Base-by-base conservation (phyloP, 2,329 filamentous ascomycete genomes). In the Paecilomyces sp. region DNA sequence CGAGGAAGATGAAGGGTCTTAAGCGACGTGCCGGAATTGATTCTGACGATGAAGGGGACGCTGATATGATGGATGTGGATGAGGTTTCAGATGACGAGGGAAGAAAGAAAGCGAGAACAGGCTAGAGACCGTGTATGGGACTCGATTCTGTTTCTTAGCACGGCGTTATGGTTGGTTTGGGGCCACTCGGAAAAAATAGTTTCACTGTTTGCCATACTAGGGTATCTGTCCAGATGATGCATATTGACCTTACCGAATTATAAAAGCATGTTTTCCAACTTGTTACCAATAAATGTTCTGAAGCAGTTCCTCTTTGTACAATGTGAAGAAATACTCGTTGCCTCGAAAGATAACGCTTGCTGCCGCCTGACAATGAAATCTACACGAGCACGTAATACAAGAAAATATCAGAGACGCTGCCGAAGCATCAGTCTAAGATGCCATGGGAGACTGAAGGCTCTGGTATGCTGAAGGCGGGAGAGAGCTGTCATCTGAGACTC, bases 1-100 rank as follows among this genome's bases (percentile, higher is more conserved):
- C 92, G 57, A 88, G 94, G 72, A 99, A 99, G 86, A 97, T 99
- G 92, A 99, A 99, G 86, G 94, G 92, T 66, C 77, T 99, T 66
- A 99, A 97, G 85, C 84, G 94, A 65, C 86, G 83, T 64, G 85
- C 91, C 58, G 87, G 87, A 63, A 77, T 85, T 25, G 81, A 83
- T 57, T 80, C 78, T 56, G 82, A 81, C 51, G 80, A 80, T 25
- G 85, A 83, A 57, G 80, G 78, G 3, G 79, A 79, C 61, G 75
- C 70, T 51, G 80, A 82, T 57, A 81, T 77, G 60, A 80, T 79
- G 66, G 77, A 80, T 60, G 75, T 74, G 58, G 75, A 77, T 63
- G 73, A 74, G 58, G 57, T 73, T 25, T 72, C 69, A 57, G 69
- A 74, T 57, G 72, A 75, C 50, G 73, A 73, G 61, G 65, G 67